phyloP scores from a whole-genome alignment of 495 filamentous ascomycete species.

The Clavariopsis aquatica region DNA sequence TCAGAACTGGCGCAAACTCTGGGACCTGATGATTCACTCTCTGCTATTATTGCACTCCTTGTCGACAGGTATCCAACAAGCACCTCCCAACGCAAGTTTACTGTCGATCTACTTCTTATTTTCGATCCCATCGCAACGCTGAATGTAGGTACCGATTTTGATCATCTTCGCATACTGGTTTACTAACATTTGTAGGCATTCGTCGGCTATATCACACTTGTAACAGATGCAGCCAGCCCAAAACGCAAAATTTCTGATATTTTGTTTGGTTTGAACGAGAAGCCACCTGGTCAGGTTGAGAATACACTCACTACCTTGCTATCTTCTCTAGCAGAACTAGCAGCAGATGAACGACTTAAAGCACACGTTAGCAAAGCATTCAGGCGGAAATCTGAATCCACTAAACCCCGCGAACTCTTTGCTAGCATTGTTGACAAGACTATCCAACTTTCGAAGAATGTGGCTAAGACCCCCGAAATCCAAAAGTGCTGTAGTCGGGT shows the following conservation, averaged over 20 bases:
- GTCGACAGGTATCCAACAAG: slow-evolving; percentile 65
- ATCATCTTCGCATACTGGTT: background rate
- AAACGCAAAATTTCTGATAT: slow-evolving; percentile 67
- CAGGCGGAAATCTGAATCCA: slow-evolving; percentile 4
- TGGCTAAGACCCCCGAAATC: slow-evolving; percentile 39
- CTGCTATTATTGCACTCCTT: slow-evolving; percentile 70
- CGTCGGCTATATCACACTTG: slow-evolving; percentile 63
- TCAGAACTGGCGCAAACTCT: slow-evolving; percentile 76
- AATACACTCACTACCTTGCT: slow-evolving; percentile 65
- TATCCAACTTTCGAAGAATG: slow-evolving; percentile 36
- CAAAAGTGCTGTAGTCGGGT: slow-evolving; percentile 66
- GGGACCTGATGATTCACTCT: slow-evolving; percentile 78
- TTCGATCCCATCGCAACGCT: slow-evolving; percentile 61
- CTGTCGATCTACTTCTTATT: slow-evolving; percentile 55
- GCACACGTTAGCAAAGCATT: slow-evolving; percentile 32
- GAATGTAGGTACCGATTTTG: slow-evolving; percentile 36
- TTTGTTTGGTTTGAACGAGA: slow-evolving; percentile 66
- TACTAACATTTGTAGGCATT: slow-evolving; percentile 29
- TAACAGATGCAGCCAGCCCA: slow-evolving; percentile 69
- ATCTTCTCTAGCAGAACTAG: slow-evolving; percentile 56
- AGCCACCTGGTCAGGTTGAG: slow-evolving; percentile 60
- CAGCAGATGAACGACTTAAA: slow-evolving; percentile 51
- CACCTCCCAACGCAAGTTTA: slow-evolving; percentile 54
- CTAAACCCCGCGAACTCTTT: slow-evolving; percentile 34
- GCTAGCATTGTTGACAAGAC: slow-evolving; percentile 59